phyloP scores from a whole-genome alignment of 306 rosid species.

The Rosa chinensis region DNA sequence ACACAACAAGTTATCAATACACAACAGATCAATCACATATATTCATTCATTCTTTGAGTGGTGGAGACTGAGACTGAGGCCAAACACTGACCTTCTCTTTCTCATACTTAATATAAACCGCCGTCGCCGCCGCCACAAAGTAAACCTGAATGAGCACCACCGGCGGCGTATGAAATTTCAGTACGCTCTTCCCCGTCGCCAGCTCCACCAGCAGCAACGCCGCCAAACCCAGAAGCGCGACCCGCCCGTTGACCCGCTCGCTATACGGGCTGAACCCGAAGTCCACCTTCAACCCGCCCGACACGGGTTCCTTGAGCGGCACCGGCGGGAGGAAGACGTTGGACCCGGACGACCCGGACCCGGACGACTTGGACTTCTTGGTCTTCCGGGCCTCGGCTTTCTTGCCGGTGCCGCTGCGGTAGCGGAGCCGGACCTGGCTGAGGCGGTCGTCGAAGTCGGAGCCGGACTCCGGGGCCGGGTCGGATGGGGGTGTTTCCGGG shows the following conservation, averaged over 20 bases:
- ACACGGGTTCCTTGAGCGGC: conserved; percentile 66
- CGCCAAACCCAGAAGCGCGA: conserved; percentile 64
- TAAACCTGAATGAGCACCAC: conserved; percentile 66
- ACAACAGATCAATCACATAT: background rate
- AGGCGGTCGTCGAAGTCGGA: conserved; percentile 31
- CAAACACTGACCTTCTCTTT: conserved; percentile 80
- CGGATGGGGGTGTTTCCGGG: conserved; percentile 49
- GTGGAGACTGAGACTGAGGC: conserved; percentile 44
- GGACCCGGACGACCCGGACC: conserved; percentile 19
- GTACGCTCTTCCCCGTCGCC: conserved; percentile 78
- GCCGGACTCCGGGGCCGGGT: conserved; percentile 30
- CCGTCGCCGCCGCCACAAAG: conserved; percentile 68
- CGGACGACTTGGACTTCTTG: conserved; percentile 39
- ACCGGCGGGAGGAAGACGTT: conserved; percentile 72
- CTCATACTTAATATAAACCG: conserved; percentile 65
- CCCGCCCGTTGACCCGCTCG: conserved; percentile 67
- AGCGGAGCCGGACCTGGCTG: conserved; percentile 44
- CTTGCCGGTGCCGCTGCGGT: conserved; percentile 85
- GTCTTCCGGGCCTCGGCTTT: conserved; percentile 71
- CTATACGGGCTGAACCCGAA: conserved; percentile 77
- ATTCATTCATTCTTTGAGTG: conserved; percentile 1
- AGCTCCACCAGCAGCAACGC: conserved; percentile 81
- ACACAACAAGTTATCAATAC: background rate
- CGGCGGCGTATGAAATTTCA: conserved; percentile 69
- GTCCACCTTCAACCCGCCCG: conserved; percentile 66